A percentile compares a stretch with the other conserved stretches of the same genome.
Evolutionary conservation across 192 early-diverging fungal genomes (phyloP).

Genomic region (Rhizoclosmatium globosum): DNA sequence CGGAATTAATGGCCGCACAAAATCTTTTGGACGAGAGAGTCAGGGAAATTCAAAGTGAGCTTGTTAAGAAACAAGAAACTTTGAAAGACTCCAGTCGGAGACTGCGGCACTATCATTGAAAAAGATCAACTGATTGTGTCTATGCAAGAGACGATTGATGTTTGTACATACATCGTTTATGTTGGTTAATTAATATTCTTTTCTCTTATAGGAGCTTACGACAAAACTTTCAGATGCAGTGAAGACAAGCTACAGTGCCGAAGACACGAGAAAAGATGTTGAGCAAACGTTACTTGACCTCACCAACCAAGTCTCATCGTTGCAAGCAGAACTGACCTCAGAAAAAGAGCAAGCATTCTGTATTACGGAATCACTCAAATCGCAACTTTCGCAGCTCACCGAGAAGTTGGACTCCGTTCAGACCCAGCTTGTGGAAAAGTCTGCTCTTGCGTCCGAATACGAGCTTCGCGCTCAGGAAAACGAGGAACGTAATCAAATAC

Average conservation of each 20-base stretch:
- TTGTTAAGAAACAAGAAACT: no score
- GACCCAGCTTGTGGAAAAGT: neutral
- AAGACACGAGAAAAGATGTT: neutral
- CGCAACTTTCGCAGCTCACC: neutral
- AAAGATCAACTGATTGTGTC: neutral
- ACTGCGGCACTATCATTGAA: no score
- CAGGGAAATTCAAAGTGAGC: no score
- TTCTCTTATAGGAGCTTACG: neutral
- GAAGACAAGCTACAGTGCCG: neutral
- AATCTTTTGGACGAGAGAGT: no score
- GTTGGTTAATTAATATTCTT: neutral
- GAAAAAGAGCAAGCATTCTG: neutral
- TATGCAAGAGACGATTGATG: neutral
- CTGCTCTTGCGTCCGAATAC: neutral
- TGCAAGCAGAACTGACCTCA: neutral
- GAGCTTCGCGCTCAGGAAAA: slow-evolving; percentile 24
- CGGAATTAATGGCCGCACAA: no score
- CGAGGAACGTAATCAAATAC: slow-evolving; percentile 20
- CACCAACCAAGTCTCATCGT: neutral
- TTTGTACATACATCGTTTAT: neutral
- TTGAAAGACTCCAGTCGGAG: no score
- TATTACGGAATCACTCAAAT: slow-evolving; percentile 3
- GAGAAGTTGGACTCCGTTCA: neutral
- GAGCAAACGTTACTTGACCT: neutral
- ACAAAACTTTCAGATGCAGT: neutral